Base-by-base conservation (phyloP, 768 basidiomycete species). In the Neoboletus brunneissimus region DNA sequence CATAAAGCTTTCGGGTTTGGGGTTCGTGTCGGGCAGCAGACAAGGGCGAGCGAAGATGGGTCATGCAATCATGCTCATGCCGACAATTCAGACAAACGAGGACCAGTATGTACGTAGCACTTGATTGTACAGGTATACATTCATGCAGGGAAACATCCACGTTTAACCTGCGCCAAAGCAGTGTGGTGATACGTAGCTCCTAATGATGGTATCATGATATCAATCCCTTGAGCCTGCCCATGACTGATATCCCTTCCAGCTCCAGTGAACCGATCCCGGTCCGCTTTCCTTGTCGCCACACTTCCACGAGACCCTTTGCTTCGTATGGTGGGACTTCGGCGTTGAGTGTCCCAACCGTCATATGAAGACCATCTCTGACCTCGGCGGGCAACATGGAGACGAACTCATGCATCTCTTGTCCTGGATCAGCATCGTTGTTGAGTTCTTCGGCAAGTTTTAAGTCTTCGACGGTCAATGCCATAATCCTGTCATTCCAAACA, bases 341-440 rank as follows among this genome's bases (percentile, higher is more conserved):
- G 41, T 78, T 66, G 48, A 67, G 64, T 16, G 91, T 95, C 9
- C 91, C 97, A 6, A 98, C 85, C 0, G 97, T 98, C 53, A 98
- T 81, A 67, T 98, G 97, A 64, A 95, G 70, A 55, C 81, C 57
- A 7, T 73, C 63, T 53, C 75, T 75, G 12, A 88, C 61, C 13
- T 80, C 76, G 6, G 75, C 67, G 0, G 80, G 74, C 16, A 92
- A 63, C 60, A 52, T 15, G 1, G 72, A 69, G 8, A 86, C 56
- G 48, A 91, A 86, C 48, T 73, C 73, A 6, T 72, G 63, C 5
- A 76, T 81, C 27, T 73, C 73, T 54, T 75, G 72, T 13, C 67
- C 67, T 8, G 18, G n/a, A 27, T 73, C 70, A 2, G 53, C 65
- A 15, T 65, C 67, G 2, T 66, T 72, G 3, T 67, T 65, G 5